These are phyloP conservation scores for Amphichorda felina DNA, from an alignment of 2,329 filamentous ascomycete genomes.

Conservation along the genomic window DNA sequence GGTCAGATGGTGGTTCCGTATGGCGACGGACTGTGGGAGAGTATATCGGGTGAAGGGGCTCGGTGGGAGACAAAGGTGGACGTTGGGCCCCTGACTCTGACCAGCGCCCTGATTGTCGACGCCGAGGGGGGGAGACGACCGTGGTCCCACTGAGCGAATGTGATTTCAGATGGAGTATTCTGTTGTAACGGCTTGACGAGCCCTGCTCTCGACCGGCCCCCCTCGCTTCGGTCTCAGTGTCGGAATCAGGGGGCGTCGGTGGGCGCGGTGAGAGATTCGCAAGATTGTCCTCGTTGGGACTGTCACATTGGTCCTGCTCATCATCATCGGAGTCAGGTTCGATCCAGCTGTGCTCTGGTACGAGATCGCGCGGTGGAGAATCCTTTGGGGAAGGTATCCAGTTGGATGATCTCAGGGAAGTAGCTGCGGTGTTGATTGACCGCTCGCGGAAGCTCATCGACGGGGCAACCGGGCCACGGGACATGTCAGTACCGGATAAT, in stretches of 20 bases:
- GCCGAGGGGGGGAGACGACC: background rate
- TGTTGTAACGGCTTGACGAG: background rate
- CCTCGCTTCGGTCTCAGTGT: constrained; percentile 3
- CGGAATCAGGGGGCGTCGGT: constrained; percentile 12
- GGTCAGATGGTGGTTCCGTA: background rate
- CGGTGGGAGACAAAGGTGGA: background rate
- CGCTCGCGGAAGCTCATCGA: constrained; percentile 19
- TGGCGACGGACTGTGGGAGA: background rate
- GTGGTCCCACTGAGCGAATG: constrained; percentile 2
- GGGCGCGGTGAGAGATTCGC: constrained; percentile 16
- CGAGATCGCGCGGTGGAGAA: constrained; percentile 8
- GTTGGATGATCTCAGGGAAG: constrained; percentile 19
- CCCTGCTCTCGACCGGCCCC: background rate
- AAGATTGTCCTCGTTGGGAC: constrained; percentile 5
- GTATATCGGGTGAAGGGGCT: background rate
- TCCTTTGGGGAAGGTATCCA: constrained; percentile 14
- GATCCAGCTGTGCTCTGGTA: constrained; percentile 22
- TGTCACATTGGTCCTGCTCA: constrained; percentile 5
- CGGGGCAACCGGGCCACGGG: constrained; percentile 18
- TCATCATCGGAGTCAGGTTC: constrained; percentile 22
- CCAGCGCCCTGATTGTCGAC: background rate
- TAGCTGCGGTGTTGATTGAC: constrained; percentile 22
- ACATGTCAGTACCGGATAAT: constrained; percentile 1
- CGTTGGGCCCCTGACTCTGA: background rate
- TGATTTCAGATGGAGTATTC: constrained; percentile 1